Percentiles rank a stretch among this genome's conserved stretches.
phyloP scores from a whole-genome alignment of 768 basidiomycete genomes.

The Podaxis mareebaensis region DNA sequence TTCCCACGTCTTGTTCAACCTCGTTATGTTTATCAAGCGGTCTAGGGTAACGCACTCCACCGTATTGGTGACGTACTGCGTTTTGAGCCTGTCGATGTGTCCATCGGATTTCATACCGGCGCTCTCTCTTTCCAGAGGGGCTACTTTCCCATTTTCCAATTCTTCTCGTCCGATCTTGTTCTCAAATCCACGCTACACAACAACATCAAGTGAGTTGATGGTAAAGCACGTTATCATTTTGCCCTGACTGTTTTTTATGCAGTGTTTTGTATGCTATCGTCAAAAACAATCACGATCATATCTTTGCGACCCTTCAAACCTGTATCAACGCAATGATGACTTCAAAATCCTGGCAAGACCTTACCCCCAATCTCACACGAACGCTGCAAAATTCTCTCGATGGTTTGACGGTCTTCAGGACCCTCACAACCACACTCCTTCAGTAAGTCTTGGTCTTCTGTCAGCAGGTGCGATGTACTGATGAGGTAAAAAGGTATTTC shows the following conservation, averaged over 20 bases:
- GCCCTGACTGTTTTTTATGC: no score
- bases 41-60: conserved; percentile 49
- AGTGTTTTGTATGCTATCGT: conserved; percentile 41
- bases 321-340: conserved; percentile 40
- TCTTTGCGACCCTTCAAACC: conserved; percentile 39
- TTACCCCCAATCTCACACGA: no score
- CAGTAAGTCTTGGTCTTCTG: no score
- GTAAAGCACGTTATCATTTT: conserved; percentile 27
- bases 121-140: conserved; percentile 61
- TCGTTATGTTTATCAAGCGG: conserved; percentile 37
- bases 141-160: conserved; percentile 52
- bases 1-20: conserved; percentile 34
- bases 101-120: conserved; percentile 32
- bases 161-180: conserved; percentile 58
- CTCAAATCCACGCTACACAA: conserved; percentile 55
- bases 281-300: conserved; percentile 43
- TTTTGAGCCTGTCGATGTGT: conserved; percentile 42
- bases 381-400: no score
- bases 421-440: no score
- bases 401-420: no score
- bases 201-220: conserved; percentile 46
- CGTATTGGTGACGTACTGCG: conserved; percentile 51
- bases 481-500: no score
- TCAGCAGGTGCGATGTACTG: no score
- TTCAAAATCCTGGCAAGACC: conserved; percentile 36